Evolutionary conservation across 306 rosid genomes (phyloP), one percentile per base, ranked within the genome.

Genomic region (Inga laurina): DNA sequence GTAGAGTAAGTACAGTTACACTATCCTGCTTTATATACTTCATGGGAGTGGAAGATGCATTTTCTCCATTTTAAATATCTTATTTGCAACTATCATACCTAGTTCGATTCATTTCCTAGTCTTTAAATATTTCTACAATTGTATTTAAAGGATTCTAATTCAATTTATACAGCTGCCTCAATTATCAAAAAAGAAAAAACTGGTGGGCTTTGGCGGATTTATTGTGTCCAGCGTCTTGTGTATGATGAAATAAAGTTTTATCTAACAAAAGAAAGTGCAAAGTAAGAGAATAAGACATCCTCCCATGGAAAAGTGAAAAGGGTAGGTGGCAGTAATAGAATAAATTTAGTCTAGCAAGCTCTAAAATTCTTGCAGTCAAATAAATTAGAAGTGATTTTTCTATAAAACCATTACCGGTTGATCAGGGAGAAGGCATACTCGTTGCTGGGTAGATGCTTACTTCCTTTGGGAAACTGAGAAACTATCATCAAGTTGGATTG

Each of bases 401-500:
- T 39, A 68, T 43, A 46, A 66, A 6, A 27, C 9, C 44, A 13
- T 22, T 70, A 13, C 41, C 30, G 41, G 41, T 64, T 64, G 70
- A 30, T 64, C 70, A 11, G 10, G 19, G 70, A 30, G 41, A 64
- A 30, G 37, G 41, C 41, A 64, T 64, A 41, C 1, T 30, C 8
- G 1, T 22, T 62, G 35, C 27, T 27, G 15, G 18, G 57, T 24
- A 37, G 1, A 41, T 72, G 72, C 65, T 72, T 73, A 44, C 56
- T 43, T 72, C 56, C 13, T 75, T 69, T 64, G 61, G 30, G 44
- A 24, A 64, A 52, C 21, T 44, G 59, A 44, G 43, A 72, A 32
- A 35, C 32, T 59, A 66, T 46, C 69, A 57, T 79, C 51, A 43
- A 80, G 51, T 83, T 80, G 68, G 34, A 57, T 82, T 79, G 68